These are phyloP conservation scores for Suhomyces yuchorum DNA, from an alignment of 1,139 yeast genomes.

Conservation along the genomic window DNA sequence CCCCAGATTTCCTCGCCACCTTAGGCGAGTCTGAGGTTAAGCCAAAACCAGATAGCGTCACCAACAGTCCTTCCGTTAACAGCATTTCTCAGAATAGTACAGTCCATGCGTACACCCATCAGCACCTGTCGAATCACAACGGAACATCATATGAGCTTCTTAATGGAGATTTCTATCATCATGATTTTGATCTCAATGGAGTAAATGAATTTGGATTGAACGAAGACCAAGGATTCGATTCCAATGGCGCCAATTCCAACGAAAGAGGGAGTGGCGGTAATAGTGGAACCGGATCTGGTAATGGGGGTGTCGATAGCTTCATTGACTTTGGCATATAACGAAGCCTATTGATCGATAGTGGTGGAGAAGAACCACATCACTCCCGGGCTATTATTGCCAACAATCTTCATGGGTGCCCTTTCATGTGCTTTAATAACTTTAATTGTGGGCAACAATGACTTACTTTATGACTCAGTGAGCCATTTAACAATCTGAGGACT, in stretches of 20 bases:
- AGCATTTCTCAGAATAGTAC: conserved; percentile 2
- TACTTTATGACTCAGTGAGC: conserved; percentile 3
- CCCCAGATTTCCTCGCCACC: conserved; percentile 34
- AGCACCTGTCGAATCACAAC: conserved; percentile 11
- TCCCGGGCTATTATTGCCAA: background rate
- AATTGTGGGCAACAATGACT: background rate
- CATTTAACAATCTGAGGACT: conserved; percentile 3
- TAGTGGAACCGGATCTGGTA: conserved; percentile 5
- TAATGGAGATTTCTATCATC: conserved; percentile 10
- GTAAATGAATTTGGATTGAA: conserved; percentile 4
- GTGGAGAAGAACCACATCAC: background rate
- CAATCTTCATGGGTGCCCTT: conserved; percentile 1
- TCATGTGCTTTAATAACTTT: conserved; percentile 1
- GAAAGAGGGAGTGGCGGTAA: conserved; percentile 1
- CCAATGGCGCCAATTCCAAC: background rate
- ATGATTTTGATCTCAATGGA: conserved; percentile 10
- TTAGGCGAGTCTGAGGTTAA: conserved; percentile 6
- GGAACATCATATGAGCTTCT: conserved; percentile 7
- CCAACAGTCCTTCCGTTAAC: conserved; percentile 9
- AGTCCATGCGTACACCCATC: conserved; percentile 16
- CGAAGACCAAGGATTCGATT: conserved; percentile 1
- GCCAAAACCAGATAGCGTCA: conserved; percentile 3
- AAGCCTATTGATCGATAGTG: background rate
- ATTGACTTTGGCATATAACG: conserved; percentile 18
- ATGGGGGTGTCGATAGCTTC: conserved; percentile 19